phyloP scores from a whole-genome alignment of 2,329 filamentous ascomycete species.

The Fusarium zealandicum region DNA sequence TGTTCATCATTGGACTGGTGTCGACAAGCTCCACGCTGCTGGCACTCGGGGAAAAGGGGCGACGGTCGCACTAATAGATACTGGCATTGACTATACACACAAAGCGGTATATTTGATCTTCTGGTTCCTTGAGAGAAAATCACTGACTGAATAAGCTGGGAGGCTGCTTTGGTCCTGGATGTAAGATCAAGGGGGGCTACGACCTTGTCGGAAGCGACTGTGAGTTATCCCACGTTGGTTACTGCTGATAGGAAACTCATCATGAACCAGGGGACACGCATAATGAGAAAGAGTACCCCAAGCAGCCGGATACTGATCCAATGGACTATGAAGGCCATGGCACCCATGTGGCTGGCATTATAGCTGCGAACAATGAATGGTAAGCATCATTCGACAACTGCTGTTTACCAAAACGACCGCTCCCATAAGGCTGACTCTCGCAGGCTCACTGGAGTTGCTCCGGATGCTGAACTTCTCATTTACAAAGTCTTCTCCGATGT shows the following conservation, averaged over 20 bases:
- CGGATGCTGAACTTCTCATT: constrained; percentile 52
- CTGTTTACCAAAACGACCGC: neutral
- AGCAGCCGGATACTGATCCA: constrained; percentile 46
- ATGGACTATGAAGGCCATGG: constrained; percentile 48
- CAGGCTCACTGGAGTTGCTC: constrained; percentile 55
- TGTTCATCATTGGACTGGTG: constrained; percentile 50
- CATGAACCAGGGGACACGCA: constrained; percentile 41
- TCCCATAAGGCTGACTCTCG: neutral
- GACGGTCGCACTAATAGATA: constrained; percentile 51
- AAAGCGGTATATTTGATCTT: constrained; percentile 40
- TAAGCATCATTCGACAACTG: constrained; percentile 5
- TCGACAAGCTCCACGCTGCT: constrained; percentile 48
- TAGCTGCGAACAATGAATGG: constrained; percentile 54
- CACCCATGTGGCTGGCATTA: constrained; percentile 56
- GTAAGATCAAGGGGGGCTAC: constrained; percentile 49
- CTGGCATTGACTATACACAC: constrained; percentile 51
- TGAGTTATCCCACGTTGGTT: constrained; percentile 19
- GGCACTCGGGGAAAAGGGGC: constrained; percentile 49
- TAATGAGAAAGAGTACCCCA: constrained; percentile 42
- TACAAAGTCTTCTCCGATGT: constrained; percentile 54
- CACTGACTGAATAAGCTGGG: constrained; percentile 42
- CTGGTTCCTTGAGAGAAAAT: no score
- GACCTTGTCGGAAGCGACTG: constrained; percentile 48
- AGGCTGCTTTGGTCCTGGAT: constrained; percentile 50
- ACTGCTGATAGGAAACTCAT: constrained; percentile 10